phyloP scores from a whole-genome alignment of 2,329 filamentous ascomycete species.

The Neofusicoccum laricinum region DNA sequence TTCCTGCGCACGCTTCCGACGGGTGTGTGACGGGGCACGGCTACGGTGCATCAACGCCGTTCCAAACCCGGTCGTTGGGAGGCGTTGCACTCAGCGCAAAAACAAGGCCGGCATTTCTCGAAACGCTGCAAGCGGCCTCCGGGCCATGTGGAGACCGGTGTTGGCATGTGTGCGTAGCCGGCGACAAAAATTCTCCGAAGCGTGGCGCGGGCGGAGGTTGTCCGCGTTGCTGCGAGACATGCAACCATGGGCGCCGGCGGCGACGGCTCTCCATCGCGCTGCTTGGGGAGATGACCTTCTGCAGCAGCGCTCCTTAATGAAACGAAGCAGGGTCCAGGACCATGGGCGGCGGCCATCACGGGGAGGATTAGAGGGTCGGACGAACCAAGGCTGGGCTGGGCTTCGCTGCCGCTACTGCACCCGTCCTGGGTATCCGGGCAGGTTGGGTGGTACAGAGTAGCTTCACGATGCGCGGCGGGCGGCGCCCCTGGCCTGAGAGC shows the following conservation, averaged over 20 bases:
- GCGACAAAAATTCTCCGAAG: constrained; percentile 4
- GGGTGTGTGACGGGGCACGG: neutral
- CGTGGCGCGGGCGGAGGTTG: neutral
- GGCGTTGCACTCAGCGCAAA: neutral
- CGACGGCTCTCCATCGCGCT: constrained; percentile 1
- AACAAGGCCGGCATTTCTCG: neutral
- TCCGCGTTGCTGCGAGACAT: neutral
- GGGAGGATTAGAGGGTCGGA: neutral
- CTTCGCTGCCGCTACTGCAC: neutral
- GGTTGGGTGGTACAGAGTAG: neutral
- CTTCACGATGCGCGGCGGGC: neutral
- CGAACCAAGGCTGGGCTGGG: neutral
- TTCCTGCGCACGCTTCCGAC: constrained; percentile 1
- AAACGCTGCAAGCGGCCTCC: constrained; percentile 8
- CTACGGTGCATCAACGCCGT: neutral
- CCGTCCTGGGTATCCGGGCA: constrained; percentile 1
- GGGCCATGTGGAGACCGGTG: neutral
- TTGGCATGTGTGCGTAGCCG: constrained; percentile 1
- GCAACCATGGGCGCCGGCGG: neutral
- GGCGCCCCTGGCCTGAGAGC: neutral
- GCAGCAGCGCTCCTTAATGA: neutral
- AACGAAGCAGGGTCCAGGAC: neutral
- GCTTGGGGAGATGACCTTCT: neutral
- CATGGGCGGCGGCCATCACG: neutral
- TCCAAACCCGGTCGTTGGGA: constrained; percentile 10